A percentile compares a stretch with the other conserved stretches of the same genome.
Evolutionary conservation across 352 stramenopile species (phyloP).

Genomic region (Thalassiosira mediterranea): DNA sequence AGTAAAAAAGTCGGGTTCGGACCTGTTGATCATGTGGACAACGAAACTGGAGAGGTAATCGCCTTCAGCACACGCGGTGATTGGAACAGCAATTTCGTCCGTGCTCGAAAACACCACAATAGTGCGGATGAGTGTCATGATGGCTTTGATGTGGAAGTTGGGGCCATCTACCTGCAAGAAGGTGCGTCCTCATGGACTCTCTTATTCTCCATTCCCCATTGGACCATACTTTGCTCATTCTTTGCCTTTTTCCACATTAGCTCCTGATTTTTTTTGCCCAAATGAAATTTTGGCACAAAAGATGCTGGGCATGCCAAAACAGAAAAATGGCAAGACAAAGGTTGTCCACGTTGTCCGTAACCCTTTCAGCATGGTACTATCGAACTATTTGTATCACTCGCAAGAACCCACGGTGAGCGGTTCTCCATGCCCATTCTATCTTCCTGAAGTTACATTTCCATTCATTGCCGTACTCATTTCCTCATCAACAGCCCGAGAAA

Average conservation of each 20-base stretch:
- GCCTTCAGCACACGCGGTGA: constrained; percentile 40
- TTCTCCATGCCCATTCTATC: too few species aligned
- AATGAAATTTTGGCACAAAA: constrained; percentile 13
- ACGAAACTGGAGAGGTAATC: constrained; percentile 17
- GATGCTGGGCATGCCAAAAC: constrained; percentile 9
- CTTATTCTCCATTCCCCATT: too few species aligned
- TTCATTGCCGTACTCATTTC: neutral
- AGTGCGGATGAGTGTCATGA: constrained; percentile 13
- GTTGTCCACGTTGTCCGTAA: constrained; percentile 57
- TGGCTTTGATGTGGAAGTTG: constrained; percentile 19
- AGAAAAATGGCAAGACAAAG: constrained; percentile 30
- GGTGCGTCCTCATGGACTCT: too few species aligned
- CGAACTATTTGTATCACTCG: constrained; percentile 32
- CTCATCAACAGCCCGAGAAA: constrained; percentile 23
- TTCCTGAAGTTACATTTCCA: neutral
- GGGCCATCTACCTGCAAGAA: constrained; percentile 50
- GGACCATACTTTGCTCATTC: too few species aligned
- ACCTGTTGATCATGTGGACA: constrained; percentile 6
- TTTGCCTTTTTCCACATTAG: too few species aligned
- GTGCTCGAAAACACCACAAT: constrained; percentile 13
- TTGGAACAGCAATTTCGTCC: constrained; percentile 20
- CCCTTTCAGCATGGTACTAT: constrained; percentile 40
- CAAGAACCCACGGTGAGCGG: constrained; percentile 17
- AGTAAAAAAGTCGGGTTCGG: neutral
- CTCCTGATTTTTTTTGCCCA: constrained; percentile 47